Conservation (phyloP, 495 filamentous ascomycete genomes). For the Xylaria nigripes region DNA sequence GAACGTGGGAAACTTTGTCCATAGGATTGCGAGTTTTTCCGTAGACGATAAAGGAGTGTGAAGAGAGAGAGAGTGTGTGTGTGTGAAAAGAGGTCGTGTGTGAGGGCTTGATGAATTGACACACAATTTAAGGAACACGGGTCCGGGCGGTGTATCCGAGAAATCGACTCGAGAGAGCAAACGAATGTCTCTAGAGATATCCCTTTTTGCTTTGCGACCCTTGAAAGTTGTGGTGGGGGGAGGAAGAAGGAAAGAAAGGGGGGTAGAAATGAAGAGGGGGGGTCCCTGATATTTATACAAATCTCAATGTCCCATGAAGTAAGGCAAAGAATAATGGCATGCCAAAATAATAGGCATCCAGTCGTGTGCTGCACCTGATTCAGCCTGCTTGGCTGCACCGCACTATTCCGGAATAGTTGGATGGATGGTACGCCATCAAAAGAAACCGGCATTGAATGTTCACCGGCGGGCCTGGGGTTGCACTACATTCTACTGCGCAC, state of each 20-base stretch:
- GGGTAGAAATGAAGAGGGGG: conserved; percentile 21
- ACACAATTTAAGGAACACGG: conserved; percentile 43
- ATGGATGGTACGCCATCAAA: conserved; percentile 6
- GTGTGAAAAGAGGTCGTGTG: conserved; percentile 16
- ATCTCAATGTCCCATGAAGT: neutral
- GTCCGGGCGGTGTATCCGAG: conserved; percentile 41
- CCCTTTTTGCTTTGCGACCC: conserved; percentile 45
- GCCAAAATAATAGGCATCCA: neutral
- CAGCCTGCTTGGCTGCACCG: conserved; percentile 10
- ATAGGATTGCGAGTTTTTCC: conserved; percentile 7
- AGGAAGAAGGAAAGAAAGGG: conserved; percentile 26
- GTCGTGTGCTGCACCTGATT: neutral
- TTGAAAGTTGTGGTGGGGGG: conserved; percentile 40
- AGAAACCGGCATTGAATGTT: neutral
- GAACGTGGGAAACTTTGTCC: conserved; percentile 21
- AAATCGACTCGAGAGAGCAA: conserved; percentile 24
- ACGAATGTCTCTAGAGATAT: conserved; percentile 36
- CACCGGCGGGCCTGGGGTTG: conserved; percentile 4
- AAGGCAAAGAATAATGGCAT: neutral
- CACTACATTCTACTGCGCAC: neutral
- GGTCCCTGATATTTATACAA: conserved; percentile 35
- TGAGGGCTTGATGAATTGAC: conserved; percentile 27
- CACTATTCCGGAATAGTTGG: neutral
- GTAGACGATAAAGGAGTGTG: conserved; percentile 20
- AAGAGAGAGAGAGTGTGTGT: conserved; percentile 15